Base-by-base conservation (phyloP, 345 rosid species). In the Cardamine chenopodiifolia region DNA sequence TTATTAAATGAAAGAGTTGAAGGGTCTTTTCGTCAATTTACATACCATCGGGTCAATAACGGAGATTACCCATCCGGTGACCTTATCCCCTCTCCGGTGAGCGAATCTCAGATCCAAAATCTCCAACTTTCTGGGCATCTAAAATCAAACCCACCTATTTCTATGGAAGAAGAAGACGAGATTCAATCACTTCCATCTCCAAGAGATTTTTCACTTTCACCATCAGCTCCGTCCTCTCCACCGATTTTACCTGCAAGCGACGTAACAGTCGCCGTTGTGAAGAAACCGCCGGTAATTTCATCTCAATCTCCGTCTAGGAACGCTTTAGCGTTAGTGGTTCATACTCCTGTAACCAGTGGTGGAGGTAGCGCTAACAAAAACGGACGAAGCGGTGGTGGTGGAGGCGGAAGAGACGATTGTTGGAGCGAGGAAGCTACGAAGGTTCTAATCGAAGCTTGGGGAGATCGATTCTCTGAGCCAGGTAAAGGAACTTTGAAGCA, bases 391-490 rank as follows among this genome's bases (percentile, higher is more conserved):
- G 61, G 61, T 0, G 76, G 79, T 0, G 69, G 74, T 10, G 74
- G 79, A 2, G 85, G 91, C 15, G 90, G 89, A 14, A 83, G 98
- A 56, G 97, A 94, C 52, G 98, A 94, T 66, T 94, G 96, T 78
- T 94, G 97, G 98, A 94, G 95, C 76, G 97, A 94, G 28, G 87
- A 80, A 25, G 91, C 96, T 2, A 94, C 97, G 2, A 88, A 80
- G 56, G 87, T 93, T 14, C 76, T 91, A 35, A 89, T 94, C 56
- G 89, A 88, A 0, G 95, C 96, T 8, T 95, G 99, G 97, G 99
- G 97, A 9, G 90, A 86, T 70, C 81, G 99, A 22, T 92, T 88
- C 32, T 22, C 93, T 63, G 99, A 92, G 74, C 86, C 91, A 70
- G 91, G 90, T 79, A 78, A 96, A 42, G 99, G 99, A 25, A 95